Evolutionary conservation across 352 stramenopile species (phyloP).

Genomic region (Phytophthora melonis): DNA sequence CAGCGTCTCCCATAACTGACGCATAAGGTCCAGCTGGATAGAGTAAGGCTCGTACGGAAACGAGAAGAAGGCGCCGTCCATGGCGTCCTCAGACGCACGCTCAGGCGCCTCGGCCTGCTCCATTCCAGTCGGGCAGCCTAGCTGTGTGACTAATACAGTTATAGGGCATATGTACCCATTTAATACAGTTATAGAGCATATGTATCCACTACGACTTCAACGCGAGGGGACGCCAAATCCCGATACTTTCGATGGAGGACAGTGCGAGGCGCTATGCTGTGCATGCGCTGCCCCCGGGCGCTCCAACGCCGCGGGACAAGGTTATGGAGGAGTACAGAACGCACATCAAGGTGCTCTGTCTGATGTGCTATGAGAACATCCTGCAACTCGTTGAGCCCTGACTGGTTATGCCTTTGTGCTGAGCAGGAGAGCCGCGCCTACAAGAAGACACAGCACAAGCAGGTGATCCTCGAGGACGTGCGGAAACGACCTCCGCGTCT

Average conservation of each 20-base stretch:
- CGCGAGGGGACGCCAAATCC: neutral
- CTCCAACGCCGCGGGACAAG: conserved; percentile 38
- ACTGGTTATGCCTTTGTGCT: neutral
- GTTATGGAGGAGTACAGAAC: conserved; percentile 56
- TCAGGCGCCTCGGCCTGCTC: no score
- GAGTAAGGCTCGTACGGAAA: conserved; percentile 92
- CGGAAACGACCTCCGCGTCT: conserved; percentile 53
- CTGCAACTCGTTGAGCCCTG: neutral
- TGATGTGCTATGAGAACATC: neutral
- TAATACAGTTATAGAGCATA: no score
- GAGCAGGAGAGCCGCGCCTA: conserved; percentile 51
- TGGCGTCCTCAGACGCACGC: conserved; percentile 5
- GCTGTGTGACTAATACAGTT: no score
- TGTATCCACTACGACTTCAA: conserved; percentile 9
- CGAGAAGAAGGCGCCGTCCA: conserved; percentile 78
- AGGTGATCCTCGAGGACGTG: conserved; percentile 65
- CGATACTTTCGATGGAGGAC: conserved; percentile 5
- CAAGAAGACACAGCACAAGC: conserved; percentile 63
- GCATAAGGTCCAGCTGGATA: conserved; percentile 93
- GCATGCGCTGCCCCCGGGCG: neutral
- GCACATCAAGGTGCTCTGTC: conserved; percentile 43
- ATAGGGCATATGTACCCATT: no score
- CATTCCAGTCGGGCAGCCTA: no score
- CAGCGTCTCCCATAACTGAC: conserved; percentile 85
- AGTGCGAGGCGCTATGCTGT: conserved; percentile 8